phyloP scores from a whole-genome alignment of 148 eudicot genomes.

The Pharnaceum exiguum region DNA sequence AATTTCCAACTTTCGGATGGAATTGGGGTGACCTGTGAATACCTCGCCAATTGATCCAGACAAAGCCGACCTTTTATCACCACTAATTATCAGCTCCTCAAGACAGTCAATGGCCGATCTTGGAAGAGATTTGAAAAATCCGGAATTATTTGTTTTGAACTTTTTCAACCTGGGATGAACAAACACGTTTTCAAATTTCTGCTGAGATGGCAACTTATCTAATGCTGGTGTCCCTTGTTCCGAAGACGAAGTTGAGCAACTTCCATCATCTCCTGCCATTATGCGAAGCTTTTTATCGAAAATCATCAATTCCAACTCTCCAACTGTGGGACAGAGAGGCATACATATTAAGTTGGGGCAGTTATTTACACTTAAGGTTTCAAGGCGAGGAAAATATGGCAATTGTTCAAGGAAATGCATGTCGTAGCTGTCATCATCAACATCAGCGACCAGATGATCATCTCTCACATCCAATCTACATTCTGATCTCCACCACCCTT shows the following conservation, averaged over 20 bases:
- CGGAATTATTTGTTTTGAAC: background rate
- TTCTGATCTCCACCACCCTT: slow-evolving; percentile 22
- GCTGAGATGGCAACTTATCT: no score
- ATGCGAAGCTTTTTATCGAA: background rate
- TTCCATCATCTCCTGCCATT: background rate
- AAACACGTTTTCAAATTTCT: no score
- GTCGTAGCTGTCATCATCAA: background rate
- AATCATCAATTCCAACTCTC: background rate
- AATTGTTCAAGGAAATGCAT: background rate
- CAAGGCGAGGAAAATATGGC: background rate
- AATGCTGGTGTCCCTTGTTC: no score
- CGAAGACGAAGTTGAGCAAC: no score
- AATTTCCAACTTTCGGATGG: background rate
- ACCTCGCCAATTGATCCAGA: no score
- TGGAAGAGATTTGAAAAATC: background rate
- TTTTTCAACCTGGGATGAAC: no score
- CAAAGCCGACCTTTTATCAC: background rate
- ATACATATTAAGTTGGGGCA: slow-evolving; percentile 6
- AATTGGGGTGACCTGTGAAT: no score
- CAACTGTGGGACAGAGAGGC: slow-evolving; percentile 8
- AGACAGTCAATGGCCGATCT: background rate
- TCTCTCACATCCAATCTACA: background rate
- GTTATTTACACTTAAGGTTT: background rate
- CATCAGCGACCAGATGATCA: background rate
- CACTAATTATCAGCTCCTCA: background rate